Evolutionary conservation across 306 rosid species (phyloP), one percentile per base, ranked within the genome.

Genomic region (Prunus mongolica): DNA sequence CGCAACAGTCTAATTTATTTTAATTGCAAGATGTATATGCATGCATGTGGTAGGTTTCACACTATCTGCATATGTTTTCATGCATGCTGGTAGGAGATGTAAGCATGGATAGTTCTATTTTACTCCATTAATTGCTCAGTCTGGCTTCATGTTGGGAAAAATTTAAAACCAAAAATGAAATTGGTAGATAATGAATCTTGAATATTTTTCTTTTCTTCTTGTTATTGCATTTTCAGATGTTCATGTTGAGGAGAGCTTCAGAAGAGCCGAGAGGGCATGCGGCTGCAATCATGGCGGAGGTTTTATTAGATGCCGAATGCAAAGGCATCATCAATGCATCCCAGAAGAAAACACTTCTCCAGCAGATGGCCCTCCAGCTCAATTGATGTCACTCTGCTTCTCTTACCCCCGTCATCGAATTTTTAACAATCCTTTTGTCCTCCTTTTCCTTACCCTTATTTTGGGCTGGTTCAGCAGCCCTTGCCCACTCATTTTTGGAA

Each of bases 231-330:
- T 16, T 67, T 32, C 82, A 89, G 93, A 88, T 80, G 58, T 89
- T 89, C 85, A 89, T 85, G 93, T 61, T 83, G 81, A 87, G 91
- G 86, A 85, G 87, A 81, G 79, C 91, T 70, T 91, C 91, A 69
- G 96, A 90, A 46, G 93, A 91, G 68, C 96, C 96, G 0, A 83
- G 83, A 85, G 96, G 96, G 50, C 88, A 86, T 50, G 91, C 93
- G 22, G 81, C 91, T 72, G 90, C 93, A 74, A 88, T 91, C 12
- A 91, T 91, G 96, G 55, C 90, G 4, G 96, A 91, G 25, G 93
- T 88, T 20, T 76, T 91, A 76, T 71, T 88, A 76, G 96, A 91
- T 72, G 96, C 96, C 0, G 96, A 91, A 84, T 80, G 86, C 75
- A 82, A 87, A 77, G 93, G 96, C 79, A 75, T 85, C 68, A 91